A percentile compares a stretch with the other conserved stretches of the same genome.
Conservation (phyloP, 129 eudicot species). For the Chrysanthemum makinoi region DNA sequence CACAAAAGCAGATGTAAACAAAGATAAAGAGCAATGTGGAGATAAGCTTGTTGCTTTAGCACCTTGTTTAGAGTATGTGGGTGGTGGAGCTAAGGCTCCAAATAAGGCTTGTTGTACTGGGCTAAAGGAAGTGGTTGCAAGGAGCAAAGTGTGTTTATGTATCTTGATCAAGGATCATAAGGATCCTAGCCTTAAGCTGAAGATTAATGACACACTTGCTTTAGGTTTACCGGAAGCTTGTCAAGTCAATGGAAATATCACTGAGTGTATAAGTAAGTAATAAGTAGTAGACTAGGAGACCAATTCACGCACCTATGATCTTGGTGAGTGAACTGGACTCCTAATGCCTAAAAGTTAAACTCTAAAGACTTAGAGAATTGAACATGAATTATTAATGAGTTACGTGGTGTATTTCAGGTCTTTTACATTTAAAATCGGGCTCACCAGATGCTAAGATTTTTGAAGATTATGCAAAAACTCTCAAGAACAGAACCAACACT, state of each 20-base stretch:
- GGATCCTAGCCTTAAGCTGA: slow-evolving; percentile 57
- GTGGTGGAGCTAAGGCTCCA: slow-evolving; percentile 57
- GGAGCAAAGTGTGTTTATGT: slow-evolving; percentile 54
- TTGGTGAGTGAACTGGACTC: neutral
- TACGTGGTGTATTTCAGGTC: slow-evolving; percentile 23
- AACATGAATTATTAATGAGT: neutral
- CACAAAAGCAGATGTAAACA: slow-evolving; percentile 32
- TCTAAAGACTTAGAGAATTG: neutral
- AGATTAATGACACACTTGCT: slow-evolving; percentile 64
- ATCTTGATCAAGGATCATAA: slow-evolving; percentile 60
- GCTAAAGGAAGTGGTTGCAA: slow-evolving; percentile 44
- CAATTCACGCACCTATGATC: neutral
- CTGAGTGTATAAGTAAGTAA: slow-evolving; percentile 56
- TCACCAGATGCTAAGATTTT: slow-evolving; percentile 58
- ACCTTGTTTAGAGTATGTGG: slow-evolving; percentile 62
- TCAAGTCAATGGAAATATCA: slow-evolving; percentile 38
- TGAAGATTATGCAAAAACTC: slow-evolving; percentile 35
- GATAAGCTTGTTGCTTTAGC: slow-evolving; percentile 39
- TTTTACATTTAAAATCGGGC: slow-evolving; percentile 51
- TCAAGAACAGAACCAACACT: slow-evolving; percentile 25
- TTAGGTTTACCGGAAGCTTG: slow-evolving; percentile 54
- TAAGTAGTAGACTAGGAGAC: neutral
- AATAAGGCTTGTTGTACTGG: slow-evolving; percentile 60
- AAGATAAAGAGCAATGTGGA: slow-evolving; percentile 52
- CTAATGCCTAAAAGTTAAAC: neutral